Evolutionary conservation across 106 monocot species (phyloP), one percentile per base, ranked within the genome.

Genomic region (Dendrobium chrysotoxum): DNA sequence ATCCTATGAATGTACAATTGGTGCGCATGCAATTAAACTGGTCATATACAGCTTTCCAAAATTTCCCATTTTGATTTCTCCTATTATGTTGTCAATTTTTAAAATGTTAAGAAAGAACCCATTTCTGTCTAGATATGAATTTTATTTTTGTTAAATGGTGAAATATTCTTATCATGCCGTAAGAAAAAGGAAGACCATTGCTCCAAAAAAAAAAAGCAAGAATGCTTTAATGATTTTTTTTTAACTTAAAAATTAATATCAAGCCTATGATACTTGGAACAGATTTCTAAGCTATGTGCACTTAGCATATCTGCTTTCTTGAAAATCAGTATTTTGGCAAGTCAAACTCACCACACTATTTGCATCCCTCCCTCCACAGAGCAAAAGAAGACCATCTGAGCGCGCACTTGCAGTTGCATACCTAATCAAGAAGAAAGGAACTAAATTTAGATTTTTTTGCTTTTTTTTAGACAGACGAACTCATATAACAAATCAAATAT

Each of bases 361-460:
- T 78, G 94, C 92, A 91, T 99, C 98, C 87, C 98, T 99, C 81
- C 98, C 98, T 64, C 98, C 98, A 85, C 98, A 99, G 74, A 99
- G 88, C 84, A 99, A 85, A 78, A 99, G 92, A 83, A 99, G 95
- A 28, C 98, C 98, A 86, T 99, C 98, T 70, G 98, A 99, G 31
- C 98, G 92, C 75, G 98, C 98, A 89, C 98, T 99, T 73, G 94
- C 98, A 77, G 98, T 99, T 75, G 98, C 98, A 90, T 99, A 99
- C 98, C 98, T 99, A 77, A 86, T 61, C 65, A 90, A 74, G 26
- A 46, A 79, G 10, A 81, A 40, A 46, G 75, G 58, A 35, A 28
- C 28, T 76, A 23, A 76, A 74, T 47, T 76, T 45, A 76, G 47
- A 26, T 0, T 28, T 70, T 15, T 30, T 35, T 70, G 12, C 4